These are phyloP conservation scores for Lactarius quietus DNA, from an alignment of 768 basidiomycete species.

Conservation along the genomic window DNA sequence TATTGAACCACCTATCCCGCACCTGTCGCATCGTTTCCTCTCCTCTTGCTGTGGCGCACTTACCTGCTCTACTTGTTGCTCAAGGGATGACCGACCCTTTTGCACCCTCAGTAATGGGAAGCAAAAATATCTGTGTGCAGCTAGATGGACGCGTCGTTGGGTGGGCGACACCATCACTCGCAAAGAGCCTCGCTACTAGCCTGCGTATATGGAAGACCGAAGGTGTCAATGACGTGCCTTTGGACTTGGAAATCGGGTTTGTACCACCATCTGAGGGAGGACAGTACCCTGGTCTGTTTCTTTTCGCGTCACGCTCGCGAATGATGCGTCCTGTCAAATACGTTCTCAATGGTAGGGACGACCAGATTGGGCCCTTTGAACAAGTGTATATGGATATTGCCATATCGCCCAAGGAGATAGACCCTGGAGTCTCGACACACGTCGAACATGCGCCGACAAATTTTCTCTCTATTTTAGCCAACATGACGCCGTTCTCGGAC, in stretches of 20 bases:
- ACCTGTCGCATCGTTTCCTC: constrained; percentile 88
- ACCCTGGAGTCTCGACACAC: constrained; percentile 71
- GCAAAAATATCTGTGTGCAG: constrained; percentile 81
- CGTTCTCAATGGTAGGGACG: constrained; percentile 77
- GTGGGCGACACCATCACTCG: constrained; percentile 76
- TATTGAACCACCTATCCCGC: constrained; percentile 93
- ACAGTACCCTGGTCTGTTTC: constrained; percentile 93
- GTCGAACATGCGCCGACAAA: constrained; percentile 94
- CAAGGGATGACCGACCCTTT: constrained; percentile 96
- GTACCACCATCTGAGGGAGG: constrained; percentile 86
- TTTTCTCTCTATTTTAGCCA: constrained; percentile 94
- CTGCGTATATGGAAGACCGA: constrained; percentile 96
- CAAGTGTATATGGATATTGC: constrained; percentile 99
- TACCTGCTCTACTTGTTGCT: constrained; percentile 75
- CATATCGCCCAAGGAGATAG: constrained; percentile 81
- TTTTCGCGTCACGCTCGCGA: constrained; percentile 81
- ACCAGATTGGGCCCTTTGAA: constrained; percentile 94
- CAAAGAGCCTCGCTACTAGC: constrained; percentile 74
- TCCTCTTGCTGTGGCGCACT: constrained; percentile 68
- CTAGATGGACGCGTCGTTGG: constrained; percentile 95
- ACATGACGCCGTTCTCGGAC: constrained; percentile 97
- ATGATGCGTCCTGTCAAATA: constrained; percentile 99
- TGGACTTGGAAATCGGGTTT: constrained; percentile 92
- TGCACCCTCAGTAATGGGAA: constrained; percentile 74
- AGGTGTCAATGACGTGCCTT: constrained; percentile 70